Evolutionary conservation across 257 asterid species (phyloP).

Genomic region (Capsicum pubescens): DNA sequence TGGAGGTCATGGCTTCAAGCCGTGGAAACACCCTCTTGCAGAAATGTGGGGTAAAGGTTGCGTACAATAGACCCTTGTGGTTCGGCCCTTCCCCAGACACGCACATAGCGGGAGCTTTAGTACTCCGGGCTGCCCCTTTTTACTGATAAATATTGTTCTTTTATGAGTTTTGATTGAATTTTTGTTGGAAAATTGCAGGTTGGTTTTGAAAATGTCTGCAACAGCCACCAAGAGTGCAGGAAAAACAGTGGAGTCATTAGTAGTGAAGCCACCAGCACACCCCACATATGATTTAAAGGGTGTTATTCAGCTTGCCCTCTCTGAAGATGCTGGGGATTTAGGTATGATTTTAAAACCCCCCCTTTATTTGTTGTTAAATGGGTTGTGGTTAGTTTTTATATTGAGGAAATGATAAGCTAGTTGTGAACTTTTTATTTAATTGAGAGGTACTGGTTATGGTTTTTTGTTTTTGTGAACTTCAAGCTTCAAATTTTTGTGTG

Average conservation of each 20-base stretch:
- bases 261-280: conserved; percentile 84
- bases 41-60: too few species aligned
- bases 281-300: conserved; percentile 88
- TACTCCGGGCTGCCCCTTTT: too few species aligned
- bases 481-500: neutral
- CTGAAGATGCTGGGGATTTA: conserved; percentile 96
- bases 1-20: too few species aligned
- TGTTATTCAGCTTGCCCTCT: conserved; percentile 79
- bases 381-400: conserved; percentile 34
- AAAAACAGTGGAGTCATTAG: conserved; percentile 37
- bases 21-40: too few species aligned
- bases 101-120: too few species aligned
- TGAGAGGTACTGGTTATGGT: neutral
- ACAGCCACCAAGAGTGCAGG: conserved; percentile 41
- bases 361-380: neutral
- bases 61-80: too few species aligned
- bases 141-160: neutral
- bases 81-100: too few species aligned
- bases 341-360: conserved; percentile 41
- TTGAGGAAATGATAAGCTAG: neutral
- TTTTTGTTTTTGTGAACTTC: neutral
- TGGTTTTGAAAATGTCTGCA: conserved; percentile 70
- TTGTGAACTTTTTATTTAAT: neutral
- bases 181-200: conserved; percentile 50
- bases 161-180: neutral